A percentile compares a stretch with the other conserved stretches of the same genome.
Conservation (phyloP, 2,329 filamentous ascomycete species). For the Ilyonectria mors-panacis region DNA sequence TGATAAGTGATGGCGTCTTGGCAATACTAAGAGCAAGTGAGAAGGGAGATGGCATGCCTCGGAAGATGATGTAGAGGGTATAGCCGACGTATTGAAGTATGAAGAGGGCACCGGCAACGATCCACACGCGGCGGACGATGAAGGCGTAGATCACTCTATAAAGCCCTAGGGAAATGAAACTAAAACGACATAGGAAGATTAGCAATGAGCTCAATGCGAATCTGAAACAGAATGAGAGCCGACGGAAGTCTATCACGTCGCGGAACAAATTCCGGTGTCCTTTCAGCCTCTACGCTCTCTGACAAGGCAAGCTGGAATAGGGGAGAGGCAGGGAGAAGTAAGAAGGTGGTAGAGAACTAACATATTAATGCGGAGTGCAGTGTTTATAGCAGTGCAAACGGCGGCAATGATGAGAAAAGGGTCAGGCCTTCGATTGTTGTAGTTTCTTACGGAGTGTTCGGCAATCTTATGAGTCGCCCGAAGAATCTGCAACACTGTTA, state of each 20-base stretch:
- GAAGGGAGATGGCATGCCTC: conserved; percentile 19
- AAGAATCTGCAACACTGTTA: background rate
- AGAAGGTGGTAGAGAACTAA: conserved; percentile 3
- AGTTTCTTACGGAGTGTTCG: background rate
- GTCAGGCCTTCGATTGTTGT: background rate
- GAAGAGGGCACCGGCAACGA: conserved; percentile 20
- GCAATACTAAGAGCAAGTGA: conserved; percentile 25
- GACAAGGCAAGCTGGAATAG: background rate
- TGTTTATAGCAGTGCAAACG: conserved; percentile 10
- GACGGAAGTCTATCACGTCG: background rate
- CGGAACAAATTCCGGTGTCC: background rate
- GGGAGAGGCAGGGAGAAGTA: background rate
- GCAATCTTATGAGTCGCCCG: background rate
- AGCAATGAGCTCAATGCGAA: background rate
- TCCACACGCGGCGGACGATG: conserved; percentile 22
- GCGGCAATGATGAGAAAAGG: conserved; percentile 3
- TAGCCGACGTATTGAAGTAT: conserved; percentile 25
- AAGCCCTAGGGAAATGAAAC: conserved; percentile 22
- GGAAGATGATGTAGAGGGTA: conserved; percentile 26
- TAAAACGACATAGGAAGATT: background rate
- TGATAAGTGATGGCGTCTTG: conserved; percentile 19
- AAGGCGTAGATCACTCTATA: conserved; percentile 25
- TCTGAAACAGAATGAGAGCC: background rate
- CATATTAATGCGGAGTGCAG: conserved; percentile 27
- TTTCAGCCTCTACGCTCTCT: background rate